Evolutionary conservation across 2,329 filamentous ascomycete genomes (phyloP).

Genomic region (Piedraia hortae): DNA sequence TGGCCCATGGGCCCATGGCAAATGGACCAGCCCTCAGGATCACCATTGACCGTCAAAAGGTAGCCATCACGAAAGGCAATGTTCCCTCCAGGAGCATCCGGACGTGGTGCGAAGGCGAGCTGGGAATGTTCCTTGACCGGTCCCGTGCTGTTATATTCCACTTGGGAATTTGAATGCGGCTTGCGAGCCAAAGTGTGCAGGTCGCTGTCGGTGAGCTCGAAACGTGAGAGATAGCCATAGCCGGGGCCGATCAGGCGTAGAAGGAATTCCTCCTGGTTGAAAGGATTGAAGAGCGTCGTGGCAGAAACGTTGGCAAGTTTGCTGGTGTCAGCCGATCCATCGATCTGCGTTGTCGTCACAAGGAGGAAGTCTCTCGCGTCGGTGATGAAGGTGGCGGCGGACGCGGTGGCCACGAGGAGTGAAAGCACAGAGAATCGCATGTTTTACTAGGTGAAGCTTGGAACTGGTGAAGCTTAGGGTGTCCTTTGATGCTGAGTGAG

Average conservation of each 20-base stretch:
- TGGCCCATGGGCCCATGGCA: slow-evolving; percentile 12
- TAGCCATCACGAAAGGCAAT: slow-evolving; percentile 13
- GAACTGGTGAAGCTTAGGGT: too few relatives aligned
- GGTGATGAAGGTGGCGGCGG: too few relatives aligned
- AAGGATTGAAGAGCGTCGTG: slow-evolving; percentile 15
- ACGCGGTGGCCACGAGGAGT: too few relatives aligned
- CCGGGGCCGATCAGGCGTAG: slow-evolving; percentile 15
- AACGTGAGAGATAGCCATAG: slow-evolving; percentile 15
- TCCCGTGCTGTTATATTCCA: slow-evolving; percentile 11
- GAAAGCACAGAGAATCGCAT: too few relatives aligned
- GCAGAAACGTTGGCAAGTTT: slow-evolving; percentile 13
- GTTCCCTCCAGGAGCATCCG: slow-evolving; percentile 11
- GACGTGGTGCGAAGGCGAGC: slow-evolving; percentile 11
- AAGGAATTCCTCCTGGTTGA: slow-evolving; percentile 11
- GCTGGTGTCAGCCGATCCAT: slow-evolving; percentile 8
- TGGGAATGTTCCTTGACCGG: slow-evolving; percentile 7
- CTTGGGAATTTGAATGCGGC: slow-evolving; percentile 8
- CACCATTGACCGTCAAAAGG: slow-evolving; percentile 13
- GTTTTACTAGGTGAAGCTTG: too few relatives aligned
- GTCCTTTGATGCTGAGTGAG: too few relatives aligned
- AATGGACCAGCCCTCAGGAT: slow-evolving; percentile 15
- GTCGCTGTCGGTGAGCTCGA: slow-evolving; percentile 13
- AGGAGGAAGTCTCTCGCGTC: slow-evolving; percentile 16
- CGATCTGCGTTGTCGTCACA: slow-evolving; percentile 13
- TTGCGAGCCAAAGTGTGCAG: slow-evolving; percentile 11